These are phyloP conservation scores for Blastocystis sp. DNA, from an alignment of 352 stramenopile genomes.

Conservation along the genomic window DNA sequence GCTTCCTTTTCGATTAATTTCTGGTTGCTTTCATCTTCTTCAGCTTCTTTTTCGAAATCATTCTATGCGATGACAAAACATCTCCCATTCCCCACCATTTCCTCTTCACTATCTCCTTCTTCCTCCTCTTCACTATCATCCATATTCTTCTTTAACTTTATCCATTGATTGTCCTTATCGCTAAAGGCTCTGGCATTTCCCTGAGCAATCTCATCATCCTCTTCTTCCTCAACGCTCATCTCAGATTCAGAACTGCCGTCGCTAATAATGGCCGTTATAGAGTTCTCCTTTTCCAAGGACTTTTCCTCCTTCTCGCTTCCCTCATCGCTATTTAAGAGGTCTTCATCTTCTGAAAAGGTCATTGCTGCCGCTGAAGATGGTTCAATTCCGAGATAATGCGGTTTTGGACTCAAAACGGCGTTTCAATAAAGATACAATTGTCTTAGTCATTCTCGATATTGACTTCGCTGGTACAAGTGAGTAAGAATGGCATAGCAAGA, in stretches of 20 bases:
- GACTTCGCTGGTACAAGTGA: too few species aligned
- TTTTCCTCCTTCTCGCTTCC: not conserved
- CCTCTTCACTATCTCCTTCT: constrained; percentile 37
- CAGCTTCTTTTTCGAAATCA: constrained; percentile 66
- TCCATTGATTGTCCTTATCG: constrained; percentile 58
- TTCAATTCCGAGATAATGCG: not conserved
- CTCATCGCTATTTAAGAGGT: constrained; percentile 42
- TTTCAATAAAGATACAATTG: too few species aligned
- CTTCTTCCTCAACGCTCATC: not conserved
- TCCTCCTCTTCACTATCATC: not conserved
- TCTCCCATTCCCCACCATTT: not conserved
- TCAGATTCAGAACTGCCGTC: constrained; percentile 7
- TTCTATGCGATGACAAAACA: constrained; percentile 63
- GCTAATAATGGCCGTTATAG: constrained; percentile 32
- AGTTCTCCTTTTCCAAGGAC: not conserved
- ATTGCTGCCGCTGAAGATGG: not conserved
- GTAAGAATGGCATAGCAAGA: too few species aligned
- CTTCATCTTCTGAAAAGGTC: constrained; percentile 45
- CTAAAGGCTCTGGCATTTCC: constrained; percentile 26
- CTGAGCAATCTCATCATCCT: not conserved
- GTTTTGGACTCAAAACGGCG: not conserved
- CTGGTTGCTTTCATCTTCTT: constrained; percentile 65
- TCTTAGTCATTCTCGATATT: too few species aligned
- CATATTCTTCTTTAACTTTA: constrained; percentile 47
- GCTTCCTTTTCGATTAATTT: constrained; percentile 76